Base-by-base conservation (phyloP, 805 yeast genomes). In the Jamesozyma piceae region DNA sequence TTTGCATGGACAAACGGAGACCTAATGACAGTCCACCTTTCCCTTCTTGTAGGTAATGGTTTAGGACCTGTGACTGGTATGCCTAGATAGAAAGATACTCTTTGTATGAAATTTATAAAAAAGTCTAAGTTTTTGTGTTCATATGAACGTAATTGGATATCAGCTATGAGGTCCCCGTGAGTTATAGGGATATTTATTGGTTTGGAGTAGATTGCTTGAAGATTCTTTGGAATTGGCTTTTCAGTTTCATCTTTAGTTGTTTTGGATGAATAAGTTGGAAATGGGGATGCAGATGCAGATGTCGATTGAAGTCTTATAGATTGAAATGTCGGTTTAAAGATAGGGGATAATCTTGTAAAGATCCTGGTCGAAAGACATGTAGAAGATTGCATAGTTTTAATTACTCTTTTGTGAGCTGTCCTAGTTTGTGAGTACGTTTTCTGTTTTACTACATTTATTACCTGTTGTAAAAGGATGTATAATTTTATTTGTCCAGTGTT, bases 1-100 rank as follows among this genome's bases (percentile, higher is more conserved):
- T 88, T 89, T 41, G 97, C 95, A 58, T 86, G 92, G 18, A 84
- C 95, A 62, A 92, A 92, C 1, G 97, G 97, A 3, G 95, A 80
- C 61, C 81, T 77, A 55, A 82, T 88, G 35, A 92, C 95, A 0
- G 98, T 92, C 86, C 95, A 90, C 52, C 88, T 75, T 63, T 90
- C 84, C 53, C 80, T 76, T 58, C 78, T 82, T 3, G 82, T 78
- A 49, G 78, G 82, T 49, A 76, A 62, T 38, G 80, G 84, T 28
- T 69, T 71, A 17, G 90, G 81, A 2, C 88, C 89, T 13, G 79
- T 74, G 28, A 83, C 78, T 15, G 97, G 96, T 51, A 92, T 79
- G 8, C 94, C 90, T 52, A 92, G 67, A 64, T 84, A 92, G 61
- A 75, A 92, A 0, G 95, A 97, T 0, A 88, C 87, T 64, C 98